Conservation (phyloP, 148 eudicot species). For the Simmondsia chinensis region DNA sequence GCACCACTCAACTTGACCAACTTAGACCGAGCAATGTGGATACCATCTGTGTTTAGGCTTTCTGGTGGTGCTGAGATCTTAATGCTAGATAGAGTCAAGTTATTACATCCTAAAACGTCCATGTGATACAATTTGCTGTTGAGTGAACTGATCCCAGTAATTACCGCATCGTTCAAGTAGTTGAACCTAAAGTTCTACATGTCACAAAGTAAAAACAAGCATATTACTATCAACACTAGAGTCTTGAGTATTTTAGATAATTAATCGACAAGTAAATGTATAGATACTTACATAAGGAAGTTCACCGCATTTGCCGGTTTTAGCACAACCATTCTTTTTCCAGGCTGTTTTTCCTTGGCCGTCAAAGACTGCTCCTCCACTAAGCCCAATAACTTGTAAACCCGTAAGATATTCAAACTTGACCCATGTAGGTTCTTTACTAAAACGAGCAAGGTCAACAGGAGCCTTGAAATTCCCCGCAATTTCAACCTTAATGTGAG, state of each 20-base stretch:
- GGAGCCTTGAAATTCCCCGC: slow-evolving; percentile 18
- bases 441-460: slow-evolving; percentile 6
- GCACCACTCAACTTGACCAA: slow-evolving; percentile 18
- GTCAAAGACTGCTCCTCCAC: slow-evolving; percentile 23
- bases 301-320: slow-evolving; percentile 6
- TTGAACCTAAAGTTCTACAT: slow-evolving; percentile 17
- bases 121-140: no score
- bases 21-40: slow-evolving; percentile 31
- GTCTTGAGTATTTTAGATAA: neutral
- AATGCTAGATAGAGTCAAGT: slow-evolving; percentile 11
- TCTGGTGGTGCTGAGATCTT: slow-evolving; percentile 20
- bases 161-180: slow-evolving; percentile 2
- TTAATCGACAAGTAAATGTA: neutral
- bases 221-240: slow-evolving; percentile 8
- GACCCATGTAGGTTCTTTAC: slow-evolving; percentile 11
- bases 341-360: slow-evolving; percentile 28
- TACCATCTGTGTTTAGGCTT: slow-evolving; percentile 48
- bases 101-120: slow-evolving; percentile 12
- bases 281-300: slow-evolving; percentile 7
- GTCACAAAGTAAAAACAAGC: neutral
- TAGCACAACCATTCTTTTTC: slow-evolving; percentile 16
- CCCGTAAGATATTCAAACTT: slow-evolving; percentile 2
- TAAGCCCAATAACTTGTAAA: slow-evolving; percentile 3
- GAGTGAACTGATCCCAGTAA: slow-evolving; percentile 17
- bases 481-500: slow-evolving; percentile 12